A percentile compares a stretch with the other conserved stretches of the same genome.
These are phyloP conservation scores for Aphanomyces astaci DNA, from an alignment of 352 stramenopile genomes.

Conservation along the genomic window DNA sequence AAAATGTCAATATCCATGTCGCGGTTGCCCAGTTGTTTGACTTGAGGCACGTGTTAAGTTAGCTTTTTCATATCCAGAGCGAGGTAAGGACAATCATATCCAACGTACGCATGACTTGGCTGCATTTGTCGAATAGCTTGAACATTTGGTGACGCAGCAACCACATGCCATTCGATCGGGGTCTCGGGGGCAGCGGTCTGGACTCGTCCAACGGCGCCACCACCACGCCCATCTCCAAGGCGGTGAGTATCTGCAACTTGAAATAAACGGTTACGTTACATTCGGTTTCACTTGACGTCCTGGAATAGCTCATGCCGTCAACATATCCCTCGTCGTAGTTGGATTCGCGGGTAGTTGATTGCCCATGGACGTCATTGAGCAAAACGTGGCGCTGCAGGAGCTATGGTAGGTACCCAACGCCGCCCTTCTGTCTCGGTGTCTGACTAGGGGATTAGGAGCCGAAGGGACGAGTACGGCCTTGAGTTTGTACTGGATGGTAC, in stretches of 20 bases:
- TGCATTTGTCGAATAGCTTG: not conserved
- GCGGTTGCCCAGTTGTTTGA: conserved; percentile 27
- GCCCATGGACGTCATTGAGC: conserved; percentile 1
- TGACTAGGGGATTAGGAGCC: no score
- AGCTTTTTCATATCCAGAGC: no score
- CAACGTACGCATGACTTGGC: not conserved
- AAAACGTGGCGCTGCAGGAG: conserved; percentile 1
- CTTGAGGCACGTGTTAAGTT: no score
- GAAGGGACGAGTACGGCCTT: not conserved
- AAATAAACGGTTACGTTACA: no score
- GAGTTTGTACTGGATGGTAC: conserved; percentile 7
- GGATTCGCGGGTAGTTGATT: no score
- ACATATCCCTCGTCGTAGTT: no score
- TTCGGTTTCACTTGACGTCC: not conserved
- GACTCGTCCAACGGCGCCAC: not conserved
- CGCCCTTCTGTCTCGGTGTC: no score
- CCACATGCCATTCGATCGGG: not conserved
- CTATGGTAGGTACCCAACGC: not conserved
- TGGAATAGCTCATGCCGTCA: no score
- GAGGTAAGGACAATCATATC: no score
- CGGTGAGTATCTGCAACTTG: no score
- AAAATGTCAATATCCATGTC: conserved; percentile 71
- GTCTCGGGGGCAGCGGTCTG: no score
- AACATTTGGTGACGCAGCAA: not conserved
- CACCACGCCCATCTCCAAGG: not conserved